Evolutionary conservation across 331 rosid genomes (phyloP).

Genomic region (Cucumis variabilis): DNA sequence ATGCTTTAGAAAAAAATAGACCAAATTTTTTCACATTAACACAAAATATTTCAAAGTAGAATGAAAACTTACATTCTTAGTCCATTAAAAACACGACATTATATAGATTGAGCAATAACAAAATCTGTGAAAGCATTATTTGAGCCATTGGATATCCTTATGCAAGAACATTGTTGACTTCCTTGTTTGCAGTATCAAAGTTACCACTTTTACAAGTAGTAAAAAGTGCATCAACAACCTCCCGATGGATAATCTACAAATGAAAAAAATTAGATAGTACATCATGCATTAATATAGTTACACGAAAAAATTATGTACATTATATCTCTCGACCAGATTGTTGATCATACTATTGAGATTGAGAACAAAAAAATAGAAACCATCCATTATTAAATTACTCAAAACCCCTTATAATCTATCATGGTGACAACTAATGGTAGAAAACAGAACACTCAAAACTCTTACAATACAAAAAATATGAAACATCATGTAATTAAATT

Average conservation of each 20-base stretch:
- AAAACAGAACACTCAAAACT: too few species aligned
- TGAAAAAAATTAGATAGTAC: slow-evolving; percentile 26
- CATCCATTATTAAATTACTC: neutral
- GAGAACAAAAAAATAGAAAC: neutral
- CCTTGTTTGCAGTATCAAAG: slow-evolving; percentile 90
- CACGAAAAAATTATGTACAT: neutral
- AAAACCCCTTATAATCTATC: too few species aligned
- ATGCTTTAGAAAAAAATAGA: neutral
- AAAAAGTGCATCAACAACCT: too few species aligned
- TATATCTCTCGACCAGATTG: neutral
- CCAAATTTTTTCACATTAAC: neutral
- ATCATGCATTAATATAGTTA: neutral
- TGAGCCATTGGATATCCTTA: slow-evolving; percentile 96
- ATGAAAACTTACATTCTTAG: slow-evolving; percentile 69
- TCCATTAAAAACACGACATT: slow-evolving; percentile 45
- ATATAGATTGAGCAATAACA: too few species aligned
- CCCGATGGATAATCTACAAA: slow-evolving; percentile 68
- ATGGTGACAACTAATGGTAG: too few species aligned
- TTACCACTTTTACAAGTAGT: slow-evolving; percentile 85
- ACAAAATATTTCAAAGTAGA: slow-evolving; percentile 34
- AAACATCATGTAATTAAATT: too few species aligned
- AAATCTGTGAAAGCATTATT: slow-evolving; percentile 80
- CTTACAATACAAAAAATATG: too few species aligned
- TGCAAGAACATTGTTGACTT: slow-evolving; percentile 80
- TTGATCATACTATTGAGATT: neutral